Evolutionary conservation across 805 yeast species (phyloP).

Genomic region (Yarrowia hollandica): DNA sequence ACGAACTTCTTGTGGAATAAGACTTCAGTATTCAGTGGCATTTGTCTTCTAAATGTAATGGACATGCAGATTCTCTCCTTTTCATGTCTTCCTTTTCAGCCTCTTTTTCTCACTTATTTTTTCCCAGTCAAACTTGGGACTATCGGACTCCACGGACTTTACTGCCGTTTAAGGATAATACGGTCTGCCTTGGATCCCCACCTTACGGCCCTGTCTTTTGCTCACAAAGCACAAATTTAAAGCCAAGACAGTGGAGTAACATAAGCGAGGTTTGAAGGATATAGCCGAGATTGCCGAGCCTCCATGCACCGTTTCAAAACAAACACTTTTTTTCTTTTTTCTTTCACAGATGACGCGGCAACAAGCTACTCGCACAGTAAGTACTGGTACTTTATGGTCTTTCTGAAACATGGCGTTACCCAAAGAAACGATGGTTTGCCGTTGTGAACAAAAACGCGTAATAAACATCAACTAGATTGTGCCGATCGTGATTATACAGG

Average conservation of each 20-base stretch:
- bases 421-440: too few relatives aligned
- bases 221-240: not conserved
- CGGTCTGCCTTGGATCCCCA: not conserved
- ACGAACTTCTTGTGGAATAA: too few relatives aligned
- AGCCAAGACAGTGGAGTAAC: slow-evolving; percentile 16
- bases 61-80: too few relatives aligned
- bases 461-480: too few relatives aligned
- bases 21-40: too few relatives aligned
- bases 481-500: too few relatives aligned
- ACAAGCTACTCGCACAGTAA: too few relatives aligned
- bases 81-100: not conserved
- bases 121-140: too few relatives aligned
- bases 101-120: too few relatives aligned
- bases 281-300: slow-evolving; percentile 10
- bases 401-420: not conserved
- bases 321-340: not conserved
- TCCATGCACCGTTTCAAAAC: slow-evolving; percentile 17
- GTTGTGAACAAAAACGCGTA: too few relatives aligned
- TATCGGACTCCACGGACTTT: not conserved
- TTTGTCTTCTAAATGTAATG: too few relatives aligned
- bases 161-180: not conserved
- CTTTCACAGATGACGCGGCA: not conserved
- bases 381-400: too few relatives aligned
- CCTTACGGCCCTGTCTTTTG: not conserved
- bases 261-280: slow-evolving; percentile 22